A percentile compares a stretch with the other conserved stretches of the same genome.
Conservation (phyloP, 2,329 filamentous ascomycete genomes). For the Grosmannia clavigera region DNA sequence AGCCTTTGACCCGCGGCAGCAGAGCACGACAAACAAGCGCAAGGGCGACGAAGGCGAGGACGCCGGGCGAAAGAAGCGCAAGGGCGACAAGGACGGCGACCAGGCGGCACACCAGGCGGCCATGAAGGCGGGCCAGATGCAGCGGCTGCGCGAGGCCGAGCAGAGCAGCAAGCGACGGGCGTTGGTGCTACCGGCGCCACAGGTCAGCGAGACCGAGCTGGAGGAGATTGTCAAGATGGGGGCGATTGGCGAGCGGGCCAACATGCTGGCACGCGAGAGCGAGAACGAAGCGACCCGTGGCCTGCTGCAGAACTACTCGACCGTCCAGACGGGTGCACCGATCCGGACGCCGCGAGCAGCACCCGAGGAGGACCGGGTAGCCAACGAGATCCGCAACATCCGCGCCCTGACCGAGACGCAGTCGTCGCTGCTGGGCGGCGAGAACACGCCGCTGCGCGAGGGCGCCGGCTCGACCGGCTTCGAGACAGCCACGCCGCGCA, state of each 20-base stretch:
- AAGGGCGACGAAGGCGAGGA: slow-evolving; percentile 86
- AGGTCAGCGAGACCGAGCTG: slow-evolving; percentile 83
- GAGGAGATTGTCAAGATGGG: slow-evolving; percentile 99
- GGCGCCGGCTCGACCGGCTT: slow-evolving; percentile 76
- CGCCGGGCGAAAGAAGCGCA: slow-evolving; percentile 55
- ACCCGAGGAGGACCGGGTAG: slow-evolving; percentile 86
- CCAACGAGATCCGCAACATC: slow-evolving; percentile 93
- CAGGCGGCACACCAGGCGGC: slow-evolving; percentile 71
- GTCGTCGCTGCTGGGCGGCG: slow-evolving; percentile 82
- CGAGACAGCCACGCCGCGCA: slow-evolving; percentile 68
- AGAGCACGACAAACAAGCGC: slow-evolving; percentile 72
- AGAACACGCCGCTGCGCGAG: slow-evolving; percentile 82
- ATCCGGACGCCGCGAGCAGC: slow-evolving; percentile 87
- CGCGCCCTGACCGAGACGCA: slow-evolving; percentile 85
- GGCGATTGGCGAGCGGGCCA: slow-evolving; percentile 80
- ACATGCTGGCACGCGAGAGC: slow-evolving; percentile 57
- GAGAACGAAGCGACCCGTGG: slow-evolving; percentile 79
- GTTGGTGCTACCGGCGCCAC: slow-evolving; percentile 74
- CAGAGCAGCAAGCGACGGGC: slow-evolving; percentile 85
- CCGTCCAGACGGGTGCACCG: slow-evolving; percentile 67
- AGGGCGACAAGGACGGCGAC: slow-evolving; percentile 53
- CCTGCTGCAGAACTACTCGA: slow-evolving; percentile 75
- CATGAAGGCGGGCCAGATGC: slow-evolving; percentile 84
- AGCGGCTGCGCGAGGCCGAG: slow-evolving; percentile 90
- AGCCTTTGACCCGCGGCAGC: slow-evolving; percentile 81